Base-by-base conservation (phyloP, 2,329 filamentous ascomycete species). In the Calonectria multiphialidica region DNA sequence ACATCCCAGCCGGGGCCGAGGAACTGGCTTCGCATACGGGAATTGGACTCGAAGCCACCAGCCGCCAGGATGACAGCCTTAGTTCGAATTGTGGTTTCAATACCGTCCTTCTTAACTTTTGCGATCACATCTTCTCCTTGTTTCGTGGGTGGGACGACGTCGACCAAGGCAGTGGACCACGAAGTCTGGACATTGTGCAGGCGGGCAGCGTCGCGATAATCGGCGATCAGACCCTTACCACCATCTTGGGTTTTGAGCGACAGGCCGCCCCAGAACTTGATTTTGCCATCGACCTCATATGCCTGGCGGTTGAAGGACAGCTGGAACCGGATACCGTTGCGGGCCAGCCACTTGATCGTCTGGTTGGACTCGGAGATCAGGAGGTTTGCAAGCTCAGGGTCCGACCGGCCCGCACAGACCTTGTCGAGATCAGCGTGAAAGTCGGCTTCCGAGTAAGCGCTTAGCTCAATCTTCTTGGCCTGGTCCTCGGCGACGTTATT, bases 251-350 rank as follows among this genome's bases (percentile, higher is more conserved):
- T n/a, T 84, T 86, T 78, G 23, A 50, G 15, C 18, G 25, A 50
- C 18, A 94, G 81, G 0, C 92, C 92, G 13, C 92, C 92, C 91
- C 91, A 93, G 79, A 93, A 93, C 77, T 90, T 91, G 77, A 87
- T 87, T 35, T 88, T 83, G 1, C 89, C 90, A 63, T 90, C 84
- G n/a, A 93, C 87, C 69, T 91, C 84, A 79, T 92, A 94, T 0
- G 92, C 90, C 78, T 94, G 92, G 3, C 92, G 85, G 71, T 93
- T 90, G 80, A 93, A 93, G 2, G 87, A 89, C 3, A 93, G 82
- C 77, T 90, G 87, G 76, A 91, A 93, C 1, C 86, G 83, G 2
- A 92, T 82, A 0, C 91, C 91, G 47, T 90, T 85, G 57, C 79
- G 73, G 1, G 85, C 85, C 2, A 93, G 83, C 91, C 91, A 92